A percentile compares a stretch with the other conserved stretches of the same genome.
Evolutionary conservation across 805 yeast genomes (phyloP).

Genomic region (Cyberlindnera americana): DNA sequence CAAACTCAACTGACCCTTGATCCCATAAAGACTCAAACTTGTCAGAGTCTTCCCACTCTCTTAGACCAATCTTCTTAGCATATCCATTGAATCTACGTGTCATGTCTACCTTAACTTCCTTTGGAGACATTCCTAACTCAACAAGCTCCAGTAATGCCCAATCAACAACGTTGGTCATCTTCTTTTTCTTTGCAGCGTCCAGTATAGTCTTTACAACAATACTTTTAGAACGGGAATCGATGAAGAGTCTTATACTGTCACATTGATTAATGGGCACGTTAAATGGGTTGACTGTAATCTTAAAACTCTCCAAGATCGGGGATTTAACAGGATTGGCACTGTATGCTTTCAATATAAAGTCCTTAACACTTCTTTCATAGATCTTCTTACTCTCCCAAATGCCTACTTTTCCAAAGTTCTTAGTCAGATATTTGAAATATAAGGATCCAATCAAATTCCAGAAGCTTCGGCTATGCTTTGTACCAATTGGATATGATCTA

Average conservation of each 20-base stretch:
- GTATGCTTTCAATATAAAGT: conserved; percentile 12
- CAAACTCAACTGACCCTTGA: conserved; percentile 7
- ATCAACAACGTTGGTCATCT: conserved; percentile 5
- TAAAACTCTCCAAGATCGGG: conserved; percentile 3
- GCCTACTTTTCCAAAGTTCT: conserved; percentile 8
- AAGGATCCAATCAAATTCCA: conserved; percentile 23
- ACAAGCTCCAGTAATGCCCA: conserved; percentile 21
- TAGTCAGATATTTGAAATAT: conserved; percentile 19
- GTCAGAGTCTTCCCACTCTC: conserved; percentile 11
- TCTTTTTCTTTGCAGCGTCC: conserved; percentile 14
- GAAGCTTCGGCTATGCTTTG: conserved; percentile 2
- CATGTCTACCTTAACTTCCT: conserved; percentile 17
- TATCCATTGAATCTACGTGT: conserved; percentile 9
- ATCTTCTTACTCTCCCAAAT: conserved; percentile 10
- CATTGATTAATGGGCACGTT: conserved; percentile 2
- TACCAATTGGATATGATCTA: conserved; percentile 5
- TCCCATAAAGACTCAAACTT: conserved; percentile 9
- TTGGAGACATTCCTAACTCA: conserved; percentile 18
- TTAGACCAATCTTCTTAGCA: conserved; percentile 12
- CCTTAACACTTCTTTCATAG: conserved; percentile 17
- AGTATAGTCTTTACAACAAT: conserved; percentile 21
- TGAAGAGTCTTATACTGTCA: conserved; percentile 10
- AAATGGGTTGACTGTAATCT: conserved; percentile 21
- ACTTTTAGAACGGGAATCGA: conserved; percentile 13
- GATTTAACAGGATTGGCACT: conserved; percentile 2